A percentile compares a stretch with the other conserved stretches of the same genome.
Conservation (phyloP, 306 rosid genomes). For the Elaeagnus macrophylla region DNA sequence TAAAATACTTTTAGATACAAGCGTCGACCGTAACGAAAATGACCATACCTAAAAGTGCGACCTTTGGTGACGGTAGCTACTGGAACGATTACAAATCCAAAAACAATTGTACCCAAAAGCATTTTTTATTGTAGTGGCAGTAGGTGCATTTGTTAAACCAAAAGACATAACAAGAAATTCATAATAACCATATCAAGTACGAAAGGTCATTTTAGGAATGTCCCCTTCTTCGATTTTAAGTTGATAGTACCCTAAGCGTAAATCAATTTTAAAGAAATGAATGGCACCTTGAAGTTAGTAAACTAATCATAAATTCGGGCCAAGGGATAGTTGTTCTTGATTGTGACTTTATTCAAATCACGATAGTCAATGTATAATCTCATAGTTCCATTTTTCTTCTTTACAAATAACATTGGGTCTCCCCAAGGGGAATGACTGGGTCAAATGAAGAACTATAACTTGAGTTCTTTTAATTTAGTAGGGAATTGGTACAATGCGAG, state of each 20-base stretch:
- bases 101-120: too few species aligned
- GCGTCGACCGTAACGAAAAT: too few species aligned
- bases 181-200: neutral
- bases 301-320: neutral
- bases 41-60: too few species aligned
- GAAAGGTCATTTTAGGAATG: neutral
- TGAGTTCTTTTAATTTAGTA: neutral
- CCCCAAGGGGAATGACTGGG: neutral
- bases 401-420: neutral
- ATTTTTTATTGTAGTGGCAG: too few species aligned
- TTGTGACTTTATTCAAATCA: neutral
- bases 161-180: neutral
- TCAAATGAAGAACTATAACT: neutral
- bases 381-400: neutral
- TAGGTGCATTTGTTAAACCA: neutral
- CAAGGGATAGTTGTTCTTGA: neutral
- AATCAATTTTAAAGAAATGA: neutral
- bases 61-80: too few species aligned
- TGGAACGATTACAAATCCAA: too few species aligned
- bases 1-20: too few species aligned
- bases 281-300: neutral
- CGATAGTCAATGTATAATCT: neutral
- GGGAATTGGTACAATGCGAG: neutral
- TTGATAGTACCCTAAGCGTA: neutral
- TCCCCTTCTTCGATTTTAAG: neutral